These are phyloP conservation scores for Fusarium coffeatum DNA, from an alignment of 2,329 filamentous ascomycete genomes.

Conservation along the genomic window DNA sequence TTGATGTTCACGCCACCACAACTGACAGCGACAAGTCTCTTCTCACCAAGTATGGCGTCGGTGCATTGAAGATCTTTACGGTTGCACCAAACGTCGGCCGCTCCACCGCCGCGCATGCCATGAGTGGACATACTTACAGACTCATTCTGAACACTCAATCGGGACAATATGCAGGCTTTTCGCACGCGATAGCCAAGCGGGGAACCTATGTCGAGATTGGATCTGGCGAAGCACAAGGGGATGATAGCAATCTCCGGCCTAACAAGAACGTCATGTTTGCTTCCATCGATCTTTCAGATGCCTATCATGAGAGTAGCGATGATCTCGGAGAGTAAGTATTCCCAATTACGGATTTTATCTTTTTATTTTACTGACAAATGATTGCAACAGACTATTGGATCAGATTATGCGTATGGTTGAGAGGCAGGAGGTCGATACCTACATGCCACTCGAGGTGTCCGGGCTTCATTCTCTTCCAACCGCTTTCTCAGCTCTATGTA, in stretches of 20 bases:
- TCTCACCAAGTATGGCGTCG: slow-evolving; percentile 27
- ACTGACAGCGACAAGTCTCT: slow-evolving; percentile 26
- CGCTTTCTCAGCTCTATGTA: slow-evolving; percentile 19
- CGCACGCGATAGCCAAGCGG: slow-evolving; percentile 34
- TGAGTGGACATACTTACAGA: slow-evolving; percentile 22
- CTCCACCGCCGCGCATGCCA: slow-evolving; percentile 17
- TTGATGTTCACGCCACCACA: slow-evolving; percentile 34
- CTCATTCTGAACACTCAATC: slow-evolving; percentile 33
- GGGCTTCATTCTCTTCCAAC: slow-evolving; percentile 21
- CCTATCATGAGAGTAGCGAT: slow-evolving; percentile 29
- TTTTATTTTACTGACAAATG: neutral
- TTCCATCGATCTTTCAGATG: slow-evolving; percentile 38
- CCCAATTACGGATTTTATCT: neutral
- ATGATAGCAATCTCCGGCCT: slow-evolving; percentile 13
- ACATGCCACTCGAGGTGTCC: slow-evolving; percentile 15
- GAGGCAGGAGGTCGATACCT: slow-evolving; percentile 11
- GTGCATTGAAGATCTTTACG: slow-evolving; percentile 25
- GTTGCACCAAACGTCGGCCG: slow-evolving; percentile 8
- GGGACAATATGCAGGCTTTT: slow-evolving; percentile 32
- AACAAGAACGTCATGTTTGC: slow-evolving; percentile 42
- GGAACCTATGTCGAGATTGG: slow-evolving; percentile 37
- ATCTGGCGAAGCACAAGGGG: slow-evolving; percentile 1
- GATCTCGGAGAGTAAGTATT: slow-evolving; percentile 34
- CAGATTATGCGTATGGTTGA: slow-evolving; percentile 26
- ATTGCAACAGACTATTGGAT: slow-evolving; percentile 17